Evolutionary conservation across 176 grass and related monocot genomes (phyloP).

Genomic region (Hordeum marinum): DNA sequence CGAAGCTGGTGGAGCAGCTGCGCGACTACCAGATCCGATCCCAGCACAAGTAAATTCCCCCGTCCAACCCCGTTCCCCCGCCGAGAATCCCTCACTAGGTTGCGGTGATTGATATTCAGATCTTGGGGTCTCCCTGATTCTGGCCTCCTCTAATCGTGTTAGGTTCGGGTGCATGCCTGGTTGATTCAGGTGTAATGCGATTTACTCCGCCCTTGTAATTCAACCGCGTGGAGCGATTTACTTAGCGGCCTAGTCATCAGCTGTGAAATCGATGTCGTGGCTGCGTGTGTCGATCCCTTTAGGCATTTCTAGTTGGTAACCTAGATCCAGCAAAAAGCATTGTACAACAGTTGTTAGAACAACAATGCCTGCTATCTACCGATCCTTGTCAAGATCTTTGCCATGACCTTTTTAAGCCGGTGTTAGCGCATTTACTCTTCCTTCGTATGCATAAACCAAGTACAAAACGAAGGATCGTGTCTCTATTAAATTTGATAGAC

Average conservation of each 20-base stretch:
- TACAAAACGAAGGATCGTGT: not conserved
- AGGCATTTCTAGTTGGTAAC: not conserved
- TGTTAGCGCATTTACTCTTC: not conserved
- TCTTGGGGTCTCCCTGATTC: not conserved
- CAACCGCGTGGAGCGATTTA: not conserved
- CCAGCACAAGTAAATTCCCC: conserved; percentile 84
- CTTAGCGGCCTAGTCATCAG: not conserved
- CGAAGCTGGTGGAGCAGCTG: conserved; percentile 98
- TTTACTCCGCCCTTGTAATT: not conserved
- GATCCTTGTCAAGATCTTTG: not conserved
- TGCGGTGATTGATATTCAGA: conserved; percentile 23
- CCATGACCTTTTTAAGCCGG: not conserved
- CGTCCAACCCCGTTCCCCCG: not conserved
- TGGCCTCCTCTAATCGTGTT: not conserved
- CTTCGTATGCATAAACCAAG: not conserved
- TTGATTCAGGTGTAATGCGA: conserved; percentile 8
- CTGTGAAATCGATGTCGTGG: not conserved
- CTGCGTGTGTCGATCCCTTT: not conserved
- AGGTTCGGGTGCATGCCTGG: not conserved
- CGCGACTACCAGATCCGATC: conserved; percentile 98
- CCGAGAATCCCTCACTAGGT: not conserved
- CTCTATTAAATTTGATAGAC: not conserved
- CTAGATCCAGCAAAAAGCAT: conserved; percentile 8
- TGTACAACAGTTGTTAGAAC: not conserved
- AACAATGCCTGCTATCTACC: not conserved